phyloP scores from a whole-genome alignment of 2,329 filamentous ascomycete genomes.

The Hymenoscyphus linearis region DNA sequence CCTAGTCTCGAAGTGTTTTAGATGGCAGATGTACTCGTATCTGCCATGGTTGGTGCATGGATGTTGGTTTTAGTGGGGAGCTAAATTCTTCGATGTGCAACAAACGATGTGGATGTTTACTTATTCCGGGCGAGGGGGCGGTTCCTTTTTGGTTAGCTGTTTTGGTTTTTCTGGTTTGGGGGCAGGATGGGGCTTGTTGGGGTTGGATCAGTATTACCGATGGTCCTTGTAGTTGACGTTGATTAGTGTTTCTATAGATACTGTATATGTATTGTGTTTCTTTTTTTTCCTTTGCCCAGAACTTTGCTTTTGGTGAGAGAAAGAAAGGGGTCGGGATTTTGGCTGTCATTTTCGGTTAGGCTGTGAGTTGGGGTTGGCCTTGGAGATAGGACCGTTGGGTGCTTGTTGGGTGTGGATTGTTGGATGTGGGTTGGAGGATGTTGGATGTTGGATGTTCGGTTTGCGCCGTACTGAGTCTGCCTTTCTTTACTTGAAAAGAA shows the following conservation, averaged over 20 bases:
- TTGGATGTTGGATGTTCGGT: no score
- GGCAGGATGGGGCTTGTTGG: background rate
- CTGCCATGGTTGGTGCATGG: background rate
- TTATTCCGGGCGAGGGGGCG: background rate
- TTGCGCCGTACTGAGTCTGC: background rate
- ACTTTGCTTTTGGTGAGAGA: no score
- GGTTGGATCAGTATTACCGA: no score
- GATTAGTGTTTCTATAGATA: no score
- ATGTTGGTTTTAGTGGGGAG: slow-evolving; percentile 3
- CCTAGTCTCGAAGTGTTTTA: no score
- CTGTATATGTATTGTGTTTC: no score
- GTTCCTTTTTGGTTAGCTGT: background rate
- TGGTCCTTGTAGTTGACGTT: no score
- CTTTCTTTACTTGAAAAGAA: background rate
- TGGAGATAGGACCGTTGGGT: background rate
- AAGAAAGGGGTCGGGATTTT: no score
- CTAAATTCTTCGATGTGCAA: slow-evolving; percentile 13
- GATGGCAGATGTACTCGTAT: background rate
- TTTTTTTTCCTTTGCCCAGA: no score
- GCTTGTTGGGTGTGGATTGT: background rate
- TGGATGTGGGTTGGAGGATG: background rate
- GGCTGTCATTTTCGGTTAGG: no score
- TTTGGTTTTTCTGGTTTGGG: background rate
- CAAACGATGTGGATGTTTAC: slow-evolving; percentile 1
- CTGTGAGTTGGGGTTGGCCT: no score